Evolutionary conservation across 1,139 yeast genomes (phyloP).

Genomic region (Meyerozyma smithsonii): DNA sequence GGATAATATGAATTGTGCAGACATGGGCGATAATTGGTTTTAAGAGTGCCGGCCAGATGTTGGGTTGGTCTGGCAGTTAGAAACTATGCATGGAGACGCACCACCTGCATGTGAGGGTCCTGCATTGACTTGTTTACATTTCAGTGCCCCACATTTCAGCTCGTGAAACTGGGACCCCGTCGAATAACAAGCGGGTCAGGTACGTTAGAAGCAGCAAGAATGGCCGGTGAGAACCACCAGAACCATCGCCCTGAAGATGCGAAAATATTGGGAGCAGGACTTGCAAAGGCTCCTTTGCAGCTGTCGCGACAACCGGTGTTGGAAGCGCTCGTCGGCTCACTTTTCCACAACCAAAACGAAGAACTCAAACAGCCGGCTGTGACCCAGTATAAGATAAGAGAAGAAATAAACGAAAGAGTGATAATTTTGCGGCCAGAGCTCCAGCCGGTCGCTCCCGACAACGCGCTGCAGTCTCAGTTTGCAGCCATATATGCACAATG

Average conservation of each 20-base stretch:
- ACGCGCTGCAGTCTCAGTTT: not conserved
- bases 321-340: slow-evolving; percentile 2
- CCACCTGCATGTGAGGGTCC: not conserved
- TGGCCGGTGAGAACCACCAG: not conserved
- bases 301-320: not conserved
- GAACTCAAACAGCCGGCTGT: not conserved
- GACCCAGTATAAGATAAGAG: no score
- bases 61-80: no score
- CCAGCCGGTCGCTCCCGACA: not conserved
- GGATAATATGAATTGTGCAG: not conserved
- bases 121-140: no score
- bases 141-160: no score
- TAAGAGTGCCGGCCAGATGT: not conserved
- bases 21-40: not conserved
- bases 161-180: no score
- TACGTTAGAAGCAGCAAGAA: not conserved
- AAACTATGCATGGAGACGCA: no score
- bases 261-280: not conserved
- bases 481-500: not conserved
- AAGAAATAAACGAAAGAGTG: not conserved
- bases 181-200: not conserved
- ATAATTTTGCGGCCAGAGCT: not conserved
- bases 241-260: not conserved
- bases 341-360: not conserved
- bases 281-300: not conserved